Evolutionary conservation across 768 basidiomycete species (phyloP), one percentile per base, ranked within the genome.

Genomic region (Naganishia vishniacii): DNA sequence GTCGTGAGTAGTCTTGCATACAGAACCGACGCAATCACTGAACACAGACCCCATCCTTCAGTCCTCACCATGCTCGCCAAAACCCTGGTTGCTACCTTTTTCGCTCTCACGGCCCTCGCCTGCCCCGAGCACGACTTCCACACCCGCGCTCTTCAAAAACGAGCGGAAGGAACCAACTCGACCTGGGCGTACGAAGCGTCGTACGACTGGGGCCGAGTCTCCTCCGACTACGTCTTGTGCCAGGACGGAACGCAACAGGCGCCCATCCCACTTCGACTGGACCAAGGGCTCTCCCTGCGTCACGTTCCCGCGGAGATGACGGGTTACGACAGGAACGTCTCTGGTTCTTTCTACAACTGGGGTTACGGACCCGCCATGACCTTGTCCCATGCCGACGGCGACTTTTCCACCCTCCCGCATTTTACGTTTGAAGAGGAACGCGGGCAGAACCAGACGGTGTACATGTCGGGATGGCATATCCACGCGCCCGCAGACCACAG

Each of bases 321-420:
- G 28, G 25, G 47, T 13, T 65, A 66, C 62, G 48, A 64, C 46
- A 23, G 31, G 28, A 64, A 65, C 34, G 45, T 58, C 11, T 45
- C 49, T 42, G 68, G 68, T 5, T 25, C 53, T 23, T 69, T 69
- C 53, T 48, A 45, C 28, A 69, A 70, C 41, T 70, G 69, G 69
- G 69, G 66, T 4, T 70, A 70, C 64, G 66, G 69, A 16, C 69
- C 69, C 5, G 60, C 69, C 64, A 70, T 70, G 66, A 65, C 69
- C 25, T 62, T 70, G 37, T 46, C 66, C 16, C 69, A 67, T 48
- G 29, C 60, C 6, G 64, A 67, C 32, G 69, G 69, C 32, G 44
- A 67, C 41, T 70, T 49, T 31, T 65, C 69, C 40, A 42, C 41
- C 29, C 34, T 70, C 5, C 69, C 69, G 2, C 16, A 34, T 6